These are phyloP conservation scores for Cytospora paraplurivora DNA, from an alignment of 2,329 filamentous ascomycete genomes.

Conservation along the genomic window DNA sequence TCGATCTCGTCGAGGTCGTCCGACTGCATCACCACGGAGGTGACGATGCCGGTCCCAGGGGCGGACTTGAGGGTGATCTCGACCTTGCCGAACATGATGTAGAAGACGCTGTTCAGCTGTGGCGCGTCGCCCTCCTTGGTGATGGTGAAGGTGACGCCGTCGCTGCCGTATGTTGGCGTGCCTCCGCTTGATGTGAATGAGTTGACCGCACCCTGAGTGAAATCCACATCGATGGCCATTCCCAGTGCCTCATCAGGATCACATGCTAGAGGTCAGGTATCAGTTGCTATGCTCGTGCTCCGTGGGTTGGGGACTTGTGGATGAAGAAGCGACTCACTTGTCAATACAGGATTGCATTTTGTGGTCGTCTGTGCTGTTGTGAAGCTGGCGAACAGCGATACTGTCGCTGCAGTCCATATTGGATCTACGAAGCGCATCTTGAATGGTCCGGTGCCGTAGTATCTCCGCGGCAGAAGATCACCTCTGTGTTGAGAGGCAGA, in stretches of 20 bases:
- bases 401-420: conserved; percentile 30
- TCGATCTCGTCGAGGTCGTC: conserved; percentile 96
- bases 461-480: not conserved
- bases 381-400: conserved; percentile 29
- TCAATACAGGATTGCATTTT: conserved; percentile 37
- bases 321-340: conserved; percentile 32
- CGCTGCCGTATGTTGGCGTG: conserved; percentile 69
- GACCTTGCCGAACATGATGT: conserved; percentile 98
- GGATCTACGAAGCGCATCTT: conserved; percentile 32
- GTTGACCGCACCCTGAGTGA: conserved; percentile 74
- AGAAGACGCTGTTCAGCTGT: conserved; percentile 86
- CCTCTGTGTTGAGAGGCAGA: no score
- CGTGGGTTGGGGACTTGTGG: not conserved
- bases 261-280: conserved; percentile 56
- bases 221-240: conserved; percentile 81
- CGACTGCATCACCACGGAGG: conserved; percentile 86
- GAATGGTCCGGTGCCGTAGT: not conserved
- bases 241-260: conserved; percentile 78
- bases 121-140: conserved; percentile 78
- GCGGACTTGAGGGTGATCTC: conserved; percentile 84
- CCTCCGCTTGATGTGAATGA: conserved; percentile 73
- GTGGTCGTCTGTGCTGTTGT: conserved; percentile 39
- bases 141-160: conserved; percentile 83
- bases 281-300: conserved; percentile 16
- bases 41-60: conserved; percentile 88